Evolutionary conservation across 352 stramenopile genomes (phyloP), one percentile per base, ranked within the genome.

Genomic region (Pythium sp.): DNA sequence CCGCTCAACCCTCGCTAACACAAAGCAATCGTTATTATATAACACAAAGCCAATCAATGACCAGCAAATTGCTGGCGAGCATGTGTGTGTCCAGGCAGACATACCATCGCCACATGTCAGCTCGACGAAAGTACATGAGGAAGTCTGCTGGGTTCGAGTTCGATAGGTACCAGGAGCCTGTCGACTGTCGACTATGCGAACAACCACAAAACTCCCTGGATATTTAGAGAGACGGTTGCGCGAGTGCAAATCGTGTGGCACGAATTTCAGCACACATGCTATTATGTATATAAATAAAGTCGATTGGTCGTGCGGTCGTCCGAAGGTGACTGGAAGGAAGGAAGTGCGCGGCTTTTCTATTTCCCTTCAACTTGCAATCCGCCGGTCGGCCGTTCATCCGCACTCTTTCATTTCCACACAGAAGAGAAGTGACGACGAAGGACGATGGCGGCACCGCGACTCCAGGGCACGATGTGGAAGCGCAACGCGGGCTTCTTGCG

Each of bases 401-500:
- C 36, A 47, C 15, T 47, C 41, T 49, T 20, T n/a, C 41, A n/a
- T 49, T 49, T 53, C 34, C 11, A 34, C 14, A 15, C 58, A 34
- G 11, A 32, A 63, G n/a, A 24, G 56, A 62, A 30, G 58, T 5
- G 34, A 30, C 9, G 5, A 28, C n/a, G 41, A 41, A 32, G 41
- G 51, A 67, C 43, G 51, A 14, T 49, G 26, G 41, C 36, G 24
- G 63, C 68, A 34, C 62, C 76, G 67, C 78, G 76, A 30, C 66
- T 84, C 8, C 63, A 77, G 34, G 78, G 80, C 49, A 87, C 72
- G 62, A 74, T 93, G 46, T 82, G 77, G 73, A 93, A 90, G 81
- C 77, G 76, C 63, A 90, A 90, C 69, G 72, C 68, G 22, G 85
- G 82, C 22, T 84, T 93, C 68, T 56, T 93, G 68, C 81, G 82